Percentiles rank a stretch among this genome's conserved stretches.
Evolutionary conservation across 176 grass and related monocot species (phyloP).

Genomic region (Thalia dealbata): DNA sequence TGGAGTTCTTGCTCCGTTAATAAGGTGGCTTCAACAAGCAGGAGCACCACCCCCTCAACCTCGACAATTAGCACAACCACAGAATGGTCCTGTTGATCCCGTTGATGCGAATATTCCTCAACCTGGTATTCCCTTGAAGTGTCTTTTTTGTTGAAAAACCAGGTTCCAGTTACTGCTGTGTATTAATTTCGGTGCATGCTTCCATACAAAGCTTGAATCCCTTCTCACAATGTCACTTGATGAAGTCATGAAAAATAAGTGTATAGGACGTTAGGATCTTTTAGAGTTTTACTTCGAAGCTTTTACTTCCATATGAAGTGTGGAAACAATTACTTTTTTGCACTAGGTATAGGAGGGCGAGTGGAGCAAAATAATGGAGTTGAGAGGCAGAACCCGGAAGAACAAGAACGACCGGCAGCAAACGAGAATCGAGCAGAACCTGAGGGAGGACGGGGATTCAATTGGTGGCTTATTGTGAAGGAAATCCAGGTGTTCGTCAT

Average conservation of each 20-base stretch:
- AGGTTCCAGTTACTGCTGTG: too few relatives aligned
- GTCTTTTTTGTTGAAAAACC: too few relatives aligned
- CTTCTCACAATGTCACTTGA: neutral
- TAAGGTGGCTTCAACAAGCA: slow-evolving; percentile 9
- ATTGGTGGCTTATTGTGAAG: slow-evolving; percentile 10
- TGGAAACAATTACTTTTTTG: too few relatives aligned
- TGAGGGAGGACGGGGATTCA: neutral
- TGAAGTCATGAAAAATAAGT: too few relatives aligned
- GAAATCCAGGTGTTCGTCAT: slow-evolving; percentile 7
- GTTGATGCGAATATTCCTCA: neutral
- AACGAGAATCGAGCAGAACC: slow-evolving; percentile 3
- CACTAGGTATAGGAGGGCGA: neutral
- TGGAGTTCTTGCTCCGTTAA: neutral
- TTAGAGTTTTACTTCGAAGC: too few relatives aligned
- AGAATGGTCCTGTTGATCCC: neutral
- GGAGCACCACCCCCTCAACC: slow-evolving; percentile 3
- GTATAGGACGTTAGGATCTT: too few relatives aligned
- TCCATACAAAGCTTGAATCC: neutral
- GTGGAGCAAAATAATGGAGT: neutral
- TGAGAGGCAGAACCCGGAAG: neutral
- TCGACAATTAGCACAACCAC: neutral
- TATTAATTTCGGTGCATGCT: neutral
- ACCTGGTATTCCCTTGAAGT: neutral
- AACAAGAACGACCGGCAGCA: neutral
- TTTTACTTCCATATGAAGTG: too few relatives aligned